These are phyloP conservation scores for Fusarium anthophilum DNA, from an alignment of 2,329 filamentous ascomycete genomes.

Conservation along the genomic window DNA sequence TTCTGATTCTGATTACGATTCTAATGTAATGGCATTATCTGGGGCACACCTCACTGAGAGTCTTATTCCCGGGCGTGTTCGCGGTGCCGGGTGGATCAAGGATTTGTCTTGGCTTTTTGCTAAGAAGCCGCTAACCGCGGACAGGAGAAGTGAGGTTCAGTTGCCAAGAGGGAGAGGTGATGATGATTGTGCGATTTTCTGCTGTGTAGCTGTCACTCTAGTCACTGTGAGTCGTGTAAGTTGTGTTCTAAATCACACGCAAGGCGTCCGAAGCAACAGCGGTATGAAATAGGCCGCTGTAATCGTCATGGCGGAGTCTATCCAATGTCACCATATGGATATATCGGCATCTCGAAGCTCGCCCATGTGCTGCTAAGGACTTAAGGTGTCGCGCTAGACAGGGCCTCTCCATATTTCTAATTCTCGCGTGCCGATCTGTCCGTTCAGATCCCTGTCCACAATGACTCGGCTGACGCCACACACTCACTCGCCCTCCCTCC, in stretches of 20 bases:
- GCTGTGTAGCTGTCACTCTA: neutral
- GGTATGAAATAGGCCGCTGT: constrained; percentile 9
- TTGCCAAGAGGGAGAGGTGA: constrained; percentile 7
- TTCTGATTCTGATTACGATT: constrained; percentile 23
- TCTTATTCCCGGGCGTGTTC: constrained; percentile 44
- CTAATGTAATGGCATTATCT: constrained; percentile 25
- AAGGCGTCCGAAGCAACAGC: neutral
- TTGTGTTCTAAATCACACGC: neutral
- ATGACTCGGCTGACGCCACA: constrained; percentile 36
- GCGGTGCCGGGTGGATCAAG: constrained; percentile 39
- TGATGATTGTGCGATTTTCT: neutral
- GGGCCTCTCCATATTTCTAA: constrained; percentile 40
- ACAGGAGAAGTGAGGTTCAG: neutral
- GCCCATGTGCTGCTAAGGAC: constrained; percentile 19
- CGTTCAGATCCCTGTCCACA: constrained; percentile 32
- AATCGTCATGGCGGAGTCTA: constrained; percentile 32
- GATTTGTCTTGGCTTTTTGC: constrained; percentile 25
- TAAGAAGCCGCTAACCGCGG: constrained; percentile 13
- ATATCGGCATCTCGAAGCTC: constrained; percentile 40
- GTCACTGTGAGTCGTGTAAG: neutral
- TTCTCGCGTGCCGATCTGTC: constrained; percentile 43
- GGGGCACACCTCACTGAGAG: constrained; percentile 34
- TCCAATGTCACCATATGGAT: constrained; percentile 34
- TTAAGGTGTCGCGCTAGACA: constrained; percentile 33
- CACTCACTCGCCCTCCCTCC: constrained; percentile 12